phyloP scores from a whole-genome alignment of 2,329 filamentous ascomycete genomes.

The Arthroderma sp. region DNA sequence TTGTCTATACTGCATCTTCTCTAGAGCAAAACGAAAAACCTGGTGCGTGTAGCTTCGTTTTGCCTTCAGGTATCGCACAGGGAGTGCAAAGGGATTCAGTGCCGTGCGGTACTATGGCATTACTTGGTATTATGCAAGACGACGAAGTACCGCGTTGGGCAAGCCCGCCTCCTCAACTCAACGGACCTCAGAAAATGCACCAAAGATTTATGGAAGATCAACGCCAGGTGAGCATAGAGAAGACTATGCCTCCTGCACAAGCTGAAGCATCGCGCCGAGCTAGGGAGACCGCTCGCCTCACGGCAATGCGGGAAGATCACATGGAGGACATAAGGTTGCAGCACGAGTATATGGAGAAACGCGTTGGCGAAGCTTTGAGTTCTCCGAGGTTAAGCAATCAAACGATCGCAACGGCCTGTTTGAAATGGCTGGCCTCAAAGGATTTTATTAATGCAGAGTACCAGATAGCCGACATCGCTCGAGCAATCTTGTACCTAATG shows the following conservation, averaged over 20 bases:
- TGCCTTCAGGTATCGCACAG: constrained; percentile 13
- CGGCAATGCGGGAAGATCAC: constrained; percentile 12
- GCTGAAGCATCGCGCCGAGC: constrained; percentile 14
- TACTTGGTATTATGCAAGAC: constrained; percentile 15
- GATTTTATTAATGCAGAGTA: constrained; percentile 16
- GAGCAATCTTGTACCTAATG: constrained; percentile 18
- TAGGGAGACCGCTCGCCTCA: constrained; percentile 10
- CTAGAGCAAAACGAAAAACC: constrained; percentile 11
- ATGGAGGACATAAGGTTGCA: constrained; percentile 6
- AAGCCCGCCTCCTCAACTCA: constrained; percentile 7
- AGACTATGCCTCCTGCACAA: constrained; percentile 17
- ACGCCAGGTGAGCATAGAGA: constrained; percentile 13
- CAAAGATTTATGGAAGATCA: constrained; percentile 11
- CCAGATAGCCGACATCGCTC: constrained; percentile 12
- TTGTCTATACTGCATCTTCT: constrained; percentile 16
- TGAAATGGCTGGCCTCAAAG: constrained; percentile 15
- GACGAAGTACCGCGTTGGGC: constrained; percentile 17
- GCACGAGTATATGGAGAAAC: constrained; percentile 14
- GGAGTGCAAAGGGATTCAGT: constrained; percentile 16
- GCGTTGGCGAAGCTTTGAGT: constrained; percentile 15
- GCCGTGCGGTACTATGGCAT: constrained; percentile 18
- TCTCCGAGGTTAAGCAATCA: constrained; percentile 15
- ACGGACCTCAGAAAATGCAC: constrained; percentile 9
- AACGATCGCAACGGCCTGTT: constrained; percentile 14
- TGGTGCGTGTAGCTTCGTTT: constrained; percentile 15